Conservation (phyloP, 106 monocot genomes). For the Dendrobium chrysotoxum region DNA sequence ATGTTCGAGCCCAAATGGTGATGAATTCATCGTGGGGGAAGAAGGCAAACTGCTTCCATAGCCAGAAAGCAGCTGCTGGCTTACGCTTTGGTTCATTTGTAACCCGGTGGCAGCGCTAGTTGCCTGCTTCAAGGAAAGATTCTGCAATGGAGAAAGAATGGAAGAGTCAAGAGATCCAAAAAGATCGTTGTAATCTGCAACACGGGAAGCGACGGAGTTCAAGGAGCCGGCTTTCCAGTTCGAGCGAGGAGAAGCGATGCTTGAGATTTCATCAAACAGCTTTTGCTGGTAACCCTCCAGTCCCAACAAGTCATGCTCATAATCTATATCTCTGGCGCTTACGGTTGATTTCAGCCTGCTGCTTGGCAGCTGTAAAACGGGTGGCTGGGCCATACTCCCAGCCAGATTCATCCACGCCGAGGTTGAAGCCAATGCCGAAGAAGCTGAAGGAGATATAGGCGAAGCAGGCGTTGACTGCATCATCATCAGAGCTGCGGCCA, state of each 20-base stretch:
- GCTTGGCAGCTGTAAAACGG: constrained; percentile 23
- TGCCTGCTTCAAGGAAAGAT: constrained; percentile 17
- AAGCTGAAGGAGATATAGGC: constrained; percentile 21
- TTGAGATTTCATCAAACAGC: constrained; percentile 28
- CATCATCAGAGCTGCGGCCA: constrained; percentile 39
- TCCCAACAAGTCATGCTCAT: constrained; percentile 31
- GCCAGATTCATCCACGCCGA: constrained; percentile 29
- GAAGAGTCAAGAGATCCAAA: constrained; percentile 25
- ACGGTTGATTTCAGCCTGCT: constrained; percentile 44
- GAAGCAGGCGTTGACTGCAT: constrained; percentile 21
- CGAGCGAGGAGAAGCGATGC: constrained; percentile 15
- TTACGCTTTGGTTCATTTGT: constrained; percentile 20
- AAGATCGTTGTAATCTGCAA: constrained; percentile 22
- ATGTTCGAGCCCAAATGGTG: constrained; percentile 47
- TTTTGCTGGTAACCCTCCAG: constrained; percentile 33
- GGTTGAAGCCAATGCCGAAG: constrained; percentile 6
- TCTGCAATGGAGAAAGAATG: constrained; percentile 23
- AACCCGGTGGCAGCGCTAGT: constrained; percentile 12
- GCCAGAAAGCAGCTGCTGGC: constrained; percentile 36
- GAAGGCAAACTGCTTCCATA: constrained; percentile 30
- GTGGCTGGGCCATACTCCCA: constrained; percentile 13
- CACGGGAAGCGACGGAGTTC: constrained; percentile 9
- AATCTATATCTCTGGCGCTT: constrained; percentile 31
- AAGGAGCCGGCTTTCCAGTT: constrained; percentile 10
- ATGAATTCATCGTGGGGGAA: constrained; percentile 27